These are phyloP conservation scores for Kluyveromyces lactis DNA, from an alignment of 805 yeast species.

Conservation along the genomic window DNA sequence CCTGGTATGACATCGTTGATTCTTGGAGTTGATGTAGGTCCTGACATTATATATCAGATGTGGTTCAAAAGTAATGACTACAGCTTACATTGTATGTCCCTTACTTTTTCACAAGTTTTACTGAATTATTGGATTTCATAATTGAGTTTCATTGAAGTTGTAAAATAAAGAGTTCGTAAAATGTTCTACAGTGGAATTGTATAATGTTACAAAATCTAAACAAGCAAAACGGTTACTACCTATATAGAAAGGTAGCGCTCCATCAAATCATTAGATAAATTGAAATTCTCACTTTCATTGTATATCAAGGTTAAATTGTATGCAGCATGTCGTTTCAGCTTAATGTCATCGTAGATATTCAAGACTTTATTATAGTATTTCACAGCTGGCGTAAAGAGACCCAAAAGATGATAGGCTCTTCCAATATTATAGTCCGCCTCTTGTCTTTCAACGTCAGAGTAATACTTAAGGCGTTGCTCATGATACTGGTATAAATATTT, in stretches of 20 bases:
- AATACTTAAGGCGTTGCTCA: constrained; percentile 36
- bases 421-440: constrained; percentile 83
- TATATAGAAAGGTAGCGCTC: constrained; percentile 52
- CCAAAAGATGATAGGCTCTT: constrained; percentile 75
- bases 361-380: constrained; percentile 66
- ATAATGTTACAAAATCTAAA: too few species aligned
- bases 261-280: constrained; percentile 54
- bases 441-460: constrained; percentile 42
- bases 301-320: constrained; percentile 75
- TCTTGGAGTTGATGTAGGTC: constrained; percentile 5
- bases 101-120: not conserved
- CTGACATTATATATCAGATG: constrained; percentile 2
- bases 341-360: constrained; percentile 43
- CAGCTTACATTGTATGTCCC: not conserved
- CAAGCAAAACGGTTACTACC: too few species aligned
- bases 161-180: too few species aligned
- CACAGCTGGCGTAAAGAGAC: constrained; percentile 66
- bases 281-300: constrained; percentile 62
- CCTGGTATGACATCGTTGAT: not conserved
- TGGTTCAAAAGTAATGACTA: constrained; percentile 3
- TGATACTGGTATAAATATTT: constrained; percentile 69
- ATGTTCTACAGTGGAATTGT: too few species aligned
- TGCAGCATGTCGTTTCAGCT: constrained; percentile 72
- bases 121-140: not conserved
- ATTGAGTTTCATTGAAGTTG: too few species aligned